These are phyloP conservation scores for Astraeus odoratus DNA, from an alignment of 768 basidiomycete species.

Conservation along the genomic window DNA sequence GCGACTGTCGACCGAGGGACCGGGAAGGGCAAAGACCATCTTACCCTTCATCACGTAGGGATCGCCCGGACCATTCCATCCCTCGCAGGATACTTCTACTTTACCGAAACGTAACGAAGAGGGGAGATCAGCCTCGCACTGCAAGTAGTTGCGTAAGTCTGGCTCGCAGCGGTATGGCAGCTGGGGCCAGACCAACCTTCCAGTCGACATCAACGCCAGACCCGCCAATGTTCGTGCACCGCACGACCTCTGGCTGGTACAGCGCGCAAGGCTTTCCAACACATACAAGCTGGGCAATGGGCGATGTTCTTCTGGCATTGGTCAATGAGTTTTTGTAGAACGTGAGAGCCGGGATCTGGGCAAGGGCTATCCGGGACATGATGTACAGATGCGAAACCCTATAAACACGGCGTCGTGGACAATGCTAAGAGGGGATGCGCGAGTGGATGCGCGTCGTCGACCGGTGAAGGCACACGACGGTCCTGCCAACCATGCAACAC, in stretches of 20 bases:
- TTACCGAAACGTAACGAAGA: conserved; percentile 75
- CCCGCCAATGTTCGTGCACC: conserved; percentile 77
- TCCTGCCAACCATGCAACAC: neutral
- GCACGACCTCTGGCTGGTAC: conserved; percentile 79
- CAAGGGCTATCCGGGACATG: conserved; percentile 70
- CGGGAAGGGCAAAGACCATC: conserved; percentile 1
- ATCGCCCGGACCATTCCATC: conserved; percentile 81
- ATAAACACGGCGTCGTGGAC: neutral
- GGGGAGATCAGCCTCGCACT: conserved; percentile 91
- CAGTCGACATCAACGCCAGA: conserved; percentile 79
- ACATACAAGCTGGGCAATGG: conserved; percentile 78
- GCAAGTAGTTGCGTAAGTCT: conserved; percentile 3
- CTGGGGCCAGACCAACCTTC: conserved; percentile 50
- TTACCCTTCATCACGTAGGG: conserved; percentile 79
- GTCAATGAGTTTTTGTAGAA: conserved; percentile 72
- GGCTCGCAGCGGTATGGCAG: neutral
- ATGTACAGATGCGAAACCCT: neutral
- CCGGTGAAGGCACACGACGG: neutral
- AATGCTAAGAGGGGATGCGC: neutral
- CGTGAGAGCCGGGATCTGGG: conserved; percentile 66
- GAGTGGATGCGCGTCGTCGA: too few species aligned
- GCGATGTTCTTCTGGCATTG: conserved; percentile 51
- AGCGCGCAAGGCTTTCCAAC: conserved; percentile 68
- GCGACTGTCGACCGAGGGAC: neutral
- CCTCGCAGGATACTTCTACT: conserved; percentile 86